Base-by-base conservation (phyloP, 768 basidiomycete species). In the Serpula lacrymans region DNA sequence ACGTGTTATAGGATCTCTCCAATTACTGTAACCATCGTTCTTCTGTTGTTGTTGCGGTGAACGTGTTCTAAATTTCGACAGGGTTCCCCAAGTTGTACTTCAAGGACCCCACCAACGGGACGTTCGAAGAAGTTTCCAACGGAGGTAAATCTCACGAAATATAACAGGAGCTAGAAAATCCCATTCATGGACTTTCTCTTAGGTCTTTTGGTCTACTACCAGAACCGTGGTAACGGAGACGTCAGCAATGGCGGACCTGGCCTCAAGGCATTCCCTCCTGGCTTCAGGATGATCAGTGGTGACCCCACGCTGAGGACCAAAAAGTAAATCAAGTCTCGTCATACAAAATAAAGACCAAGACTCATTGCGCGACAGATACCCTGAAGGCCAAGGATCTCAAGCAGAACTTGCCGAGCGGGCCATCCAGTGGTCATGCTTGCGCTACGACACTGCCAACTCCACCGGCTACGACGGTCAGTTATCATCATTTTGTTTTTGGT, bases 51-150 rank as follows among this genome's bases (percentile, higher is more conserved):
- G n/a, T n/a, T n/a, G n/a, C n/a, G n/a, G n/a, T 9, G 6, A 25
- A 23, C 13, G 27, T 13, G 18, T 14, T 40, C 12, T 4, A 13
- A 24, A 24, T 18, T 17, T 25, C 11, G 20, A 12, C 16, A 70
- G 68, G 67, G 67, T 69, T 69, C 47, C 62, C 68, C 7, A 68
- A 65, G 47, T 52, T 71, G 0, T 71, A 69, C 47, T 68, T 69
- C 49, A 67, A 60, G 22, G 67, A 71, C 47, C 65, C 65, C 4
- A 45, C 52, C 25, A 67, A 58, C n/a, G 54, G 62, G 31, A 38
- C 53, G 7, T 69, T 66, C 25, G 68, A 69, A 37, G 46, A 58
- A 10, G 68, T 71, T 6, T 45, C 54, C 11, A 65, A 71, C 29
- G 69, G 69, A 46, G 67, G 66, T 57, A 47, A 9, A 32, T 6